Evolutionary conservation across 1,284 basidiomycete genomes (phyloP).

Genomic region (Tilletiopsis washingtonensis): DNA sequence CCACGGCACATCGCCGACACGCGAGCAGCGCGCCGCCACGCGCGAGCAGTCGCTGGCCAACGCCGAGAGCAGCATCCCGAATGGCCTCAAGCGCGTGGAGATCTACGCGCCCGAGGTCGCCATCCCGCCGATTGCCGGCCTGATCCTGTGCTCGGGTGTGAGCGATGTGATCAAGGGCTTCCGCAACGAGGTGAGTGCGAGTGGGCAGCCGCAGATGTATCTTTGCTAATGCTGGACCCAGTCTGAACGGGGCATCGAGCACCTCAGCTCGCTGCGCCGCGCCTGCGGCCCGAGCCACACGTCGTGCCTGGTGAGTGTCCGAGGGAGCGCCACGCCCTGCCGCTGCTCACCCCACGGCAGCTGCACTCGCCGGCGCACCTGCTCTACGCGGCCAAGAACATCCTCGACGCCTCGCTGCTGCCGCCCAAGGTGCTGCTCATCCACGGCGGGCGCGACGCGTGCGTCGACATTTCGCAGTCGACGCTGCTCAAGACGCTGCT

Average conservation of each 20-base stretch:
- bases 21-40: background rate
- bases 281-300: conserved; percentile 47
- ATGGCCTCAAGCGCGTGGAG: conserved; percentile 41
- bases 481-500: conserved; percentile 48
- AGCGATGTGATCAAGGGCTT: conserved; percentile 49
- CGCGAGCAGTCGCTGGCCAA: background rate
- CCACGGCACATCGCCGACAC: background rate
- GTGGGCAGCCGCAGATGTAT: conserved; percentile 10
- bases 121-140: conserved; percentile 44
- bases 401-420: conserved; percentile 45
- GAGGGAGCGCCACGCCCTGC: background rate
- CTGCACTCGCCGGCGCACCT: conserved; percentile 49
- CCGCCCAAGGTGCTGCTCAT: conserved; percentile 48
- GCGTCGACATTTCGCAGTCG: conserved; percentile 47
- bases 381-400: conserved; percentile 47
- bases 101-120: conserved; percentile 47
- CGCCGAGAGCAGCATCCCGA: conserved; percentile 9
- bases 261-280: conserved; percentile 47
- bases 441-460: conserved; percentile 47
- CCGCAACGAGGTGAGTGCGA: conserved; percentile 19
- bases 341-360: background rate
- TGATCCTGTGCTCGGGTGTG: conserved; percentile 48
- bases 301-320: conserved; percentile 33
- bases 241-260: conserved; percentile 46
- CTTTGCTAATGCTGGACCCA: conserved; percentile 9